A percentile compares a stretch with the other conserved stretches of the same genome.
Evolutionary conservation across 768 basidiomycete genomes (phyloP).

Genomic region (Suillus spraguei): DNA sequence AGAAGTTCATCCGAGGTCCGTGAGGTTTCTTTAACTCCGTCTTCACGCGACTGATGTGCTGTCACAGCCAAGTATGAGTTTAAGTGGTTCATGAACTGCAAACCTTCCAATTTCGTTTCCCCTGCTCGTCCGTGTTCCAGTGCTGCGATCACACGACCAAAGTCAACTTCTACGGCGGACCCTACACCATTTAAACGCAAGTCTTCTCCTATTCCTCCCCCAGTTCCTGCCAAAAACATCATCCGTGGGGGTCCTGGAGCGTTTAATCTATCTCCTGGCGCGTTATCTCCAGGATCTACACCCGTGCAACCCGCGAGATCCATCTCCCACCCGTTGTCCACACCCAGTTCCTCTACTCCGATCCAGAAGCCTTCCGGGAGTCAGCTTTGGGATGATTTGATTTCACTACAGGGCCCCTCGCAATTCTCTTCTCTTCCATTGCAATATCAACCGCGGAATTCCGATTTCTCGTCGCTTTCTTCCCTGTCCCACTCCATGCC

Average conservation of each 20-base stretch:
- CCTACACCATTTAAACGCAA: conserved; percentile 17
- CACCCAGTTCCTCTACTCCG: conserved; percentile 14
- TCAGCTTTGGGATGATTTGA: conserved; percentile 61
- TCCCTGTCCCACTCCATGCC: conserved; percentile 20
- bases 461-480: conserved; percentile 12
- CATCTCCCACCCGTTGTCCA: conserved; percentile 39
- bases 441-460: conserved; percentile 31
- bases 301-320: conserved; percentile 27
- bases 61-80: conserved; percentile 78
- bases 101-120: conserved; percentile 44
- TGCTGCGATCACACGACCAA: conserved; percentile 20
- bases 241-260: conserved; percentile 19
- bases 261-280: conserved; percentile 17
- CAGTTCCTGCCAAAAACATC: conserved; percentile 29
- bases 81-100: conserved; percentile 62
- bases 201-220: conserved; percentile 28
- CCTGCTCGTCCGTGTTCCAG: conserved; percentile 44
- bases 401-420: conserved; percentile 46
- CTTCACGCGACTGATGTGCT: not conserved
- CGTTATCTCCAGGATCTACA: conserved; percentile 8
- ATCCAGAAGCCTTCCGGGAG: conserved; percentile 26
- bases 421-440: conserved; percentile 49
- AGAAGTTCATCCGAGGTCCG: conserved; percentile 86
- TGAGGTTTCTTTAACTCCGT: conserved; percentile 1
- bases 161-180: conserved; percentile 21